phyloP scores from a whole-genome alignment of 371 early-diverging fungal genomes.

The Parasitella parasitica region DNA sequence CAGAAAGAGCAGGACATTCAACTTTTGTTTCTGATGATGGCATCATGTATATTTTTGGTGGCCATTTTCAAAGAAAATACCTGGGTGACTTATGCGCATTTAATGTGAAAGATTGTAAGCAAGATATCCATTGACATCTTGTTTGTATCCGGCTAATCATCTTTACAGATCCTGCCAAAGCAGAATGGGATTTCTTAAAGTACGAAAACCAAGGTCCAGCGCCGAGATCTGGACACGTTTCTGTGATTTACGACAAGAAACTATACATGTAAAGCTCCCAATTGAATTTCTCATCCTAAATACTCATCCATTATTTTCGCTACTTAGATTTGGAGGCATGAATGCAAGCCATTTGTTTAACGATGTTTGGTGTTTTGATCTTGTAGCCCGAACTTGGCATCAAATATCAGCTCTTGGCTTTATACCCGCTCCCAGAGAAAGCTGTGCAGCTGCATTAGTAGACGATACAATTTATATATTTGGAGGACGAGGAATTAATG shows the following conservation, averaged over 20 bases:
- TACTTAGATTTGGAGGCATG: constrained; percentile 63
- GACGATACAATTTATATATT: constrained; percentile 70
- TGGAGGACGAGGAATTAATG: constrained; percentile 62
- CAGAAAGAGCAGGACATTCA: constrained; percentile 64
- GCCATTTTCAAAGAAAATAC: constrained; percentile 56
- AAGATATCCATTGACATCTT: no score
- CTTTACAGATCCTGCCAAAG: constrained; percentile 28
- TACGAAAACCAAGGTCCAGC: constrained; percentile 43
- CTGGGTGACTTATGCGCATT: constrained; percentile 64
- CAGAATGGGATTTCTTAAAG: constrained; percentile 44
- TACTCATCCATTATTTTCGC: not conserved
- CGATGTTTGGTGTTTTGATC: constrained; percentile 68
- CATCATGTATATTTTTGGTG: constrained; percentile 63
- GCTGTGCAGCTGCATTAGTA: constrained; percentile 58
- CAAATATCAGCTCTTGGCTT: constrained; percentile 62
- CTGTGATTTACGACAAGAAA: constrained; percentile 43
- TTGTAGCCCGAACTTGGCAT: constrained; percentile 50
- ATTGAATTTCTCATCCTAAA: not conserved
- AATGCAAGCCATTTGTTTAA: constrained; percentile 61
- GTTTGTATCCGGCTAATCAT: not conserved
- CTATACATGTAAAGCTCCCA: constrained; percentile 47
- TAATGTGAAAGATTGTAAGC: constrained; percentile 56
- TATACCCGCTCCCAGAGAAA: constrained; percentile 60
- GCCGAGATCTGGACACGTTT: constrained; percentile 52
- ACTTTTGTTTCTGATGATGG: constrained; percentile 55